These are phyloP conservation scores for Ceratorhiza oryzae-sativae DNA, from an alignment of 1,284 basidiomycete genomes.

Conservation along the genomic window DNA sequence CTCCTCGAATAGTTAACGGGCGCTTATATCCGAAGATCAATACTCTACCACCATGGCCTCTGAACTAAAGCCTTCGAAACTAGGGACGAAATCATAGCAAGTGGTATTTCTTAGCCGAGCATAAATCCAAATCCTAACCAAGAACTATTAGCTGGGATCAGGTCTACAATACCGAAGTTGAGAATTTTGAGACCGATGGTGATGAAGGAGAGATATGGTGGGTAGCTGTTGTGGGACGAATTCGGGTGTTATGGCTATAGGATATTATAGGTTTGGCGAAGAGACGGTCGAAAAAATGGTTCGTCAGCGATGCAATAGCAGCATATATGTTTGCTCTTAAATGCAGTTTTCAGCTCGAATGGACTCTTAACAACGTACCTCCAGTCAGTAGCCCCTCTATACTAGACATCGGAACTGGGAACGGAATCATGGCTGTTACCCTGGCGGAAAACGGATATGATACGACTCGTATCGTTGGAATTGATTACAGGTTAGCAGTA, in stretches of 20 bases:
- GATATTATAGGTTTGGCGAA: conserved; percentile 74
- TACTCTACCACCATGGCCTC: conserved; percentile 13
- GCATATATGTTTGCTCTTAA: neutral
- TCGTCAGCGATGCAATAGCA: neutral
- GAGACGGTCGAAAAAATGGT: conserved; percentile 84
- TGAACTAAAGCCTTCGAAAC: conserved; percentile 28
- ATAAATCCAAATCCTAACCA: neutral
- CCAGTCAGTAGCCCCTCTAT: conserved; percentile 51
- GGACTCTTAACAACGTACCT: conserved; percentile 43
- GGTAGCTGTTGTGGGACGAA: conserved; percentile 38
- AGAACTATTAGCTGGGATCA: conserved; percentile 67
- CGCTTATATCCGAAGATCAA: too few species aligned
- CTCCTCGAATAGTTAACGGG: too few species aligned
- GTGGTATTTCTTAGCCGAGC: neutral
- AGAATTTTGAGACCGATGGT: conserved; percentile 75
- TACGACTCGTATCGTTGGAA: conserved; percentile 64
- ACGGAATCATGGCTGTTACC: conserved; percentile 82
- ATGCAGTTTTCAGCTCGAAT: conserved; percentile 41
- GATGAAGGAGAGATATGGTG: conserved; percentile 92
- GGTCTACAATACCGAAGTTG: conserved; percentile 73
- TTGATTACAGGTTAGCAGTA: conserved; percentile 72
- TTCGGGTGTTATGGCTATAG: neutral
- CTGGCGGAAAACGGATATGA: conserved; percentile 73
- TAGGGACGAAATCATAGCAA: conserved; percentile 35
- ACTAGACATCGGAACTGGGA: conserved; percentile 80